Percentiles rank a stretch among this genome's conserved stretches.
Evolutionary conservation across 1,139 yeast species (phyloP).

Genomic region (Blastobotrys buckinghamii): DNA sequence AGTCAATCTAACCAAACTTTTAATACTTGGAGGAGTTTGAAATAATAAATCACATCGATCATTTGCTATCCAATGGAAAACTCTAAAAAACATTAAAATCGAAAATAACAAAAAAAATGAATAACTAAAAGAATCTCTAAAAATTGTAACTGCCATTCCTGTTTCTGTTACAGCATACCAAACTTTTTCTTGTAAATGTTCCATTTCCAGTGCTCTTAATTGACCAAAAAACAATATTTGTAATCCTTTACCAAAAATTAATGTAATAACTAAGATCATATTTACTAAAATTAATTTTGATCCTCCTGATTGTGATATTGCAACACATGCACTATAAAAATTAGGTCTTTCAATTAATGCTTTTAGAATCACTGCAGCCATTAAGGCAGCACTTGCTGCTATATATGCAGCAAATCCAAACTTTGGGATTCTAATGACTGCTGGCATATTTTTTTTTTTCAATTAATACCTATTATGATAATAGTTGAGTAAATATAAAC

Average conservation of each 20-base stretch:
- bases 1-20: conserved; percentile 34
- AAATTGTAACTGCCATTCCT: conserved; percentile 58
- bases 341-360: conserved; percentile 39
- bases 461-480: no score
- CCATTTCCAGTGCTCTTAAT: conserved; percentile 66
- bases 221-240: conserved; percentile 65
- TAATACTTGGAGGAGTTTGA: conserved; percentile 30
- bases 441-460: no score
- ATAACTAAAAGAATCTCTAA: conserved; percentile 51
- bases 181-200: conserved; percentile 64
- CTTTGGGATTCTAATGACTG: conserved; percentile 1
- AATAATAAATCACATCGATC: conserved; percentile 34
- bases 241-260: conserved; percentile 40
- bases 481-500: no score
- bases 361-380: conserved; percentile 29
- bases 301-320: conserved; percentile 40
- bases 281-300: conserved; percentile 39
- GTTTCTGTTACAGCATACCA: conserved; percentile 64
- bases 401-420: conserved; percentile 24
- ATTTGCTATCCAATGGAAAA: conserved; percentile 68
- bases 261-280: conserved; percentile 38
- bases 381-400: conserved; percentile 24
- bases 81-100: conserved; percentile 48
- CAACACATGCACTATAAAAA: conserved; percentile 41
- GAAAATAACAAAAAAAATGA: conserved; percentile 37